Evolutionary conservation across 2,329 filamentous ascomycete genomes (phyloP).

Genomic region (Verticillium nubilum): DNA sequence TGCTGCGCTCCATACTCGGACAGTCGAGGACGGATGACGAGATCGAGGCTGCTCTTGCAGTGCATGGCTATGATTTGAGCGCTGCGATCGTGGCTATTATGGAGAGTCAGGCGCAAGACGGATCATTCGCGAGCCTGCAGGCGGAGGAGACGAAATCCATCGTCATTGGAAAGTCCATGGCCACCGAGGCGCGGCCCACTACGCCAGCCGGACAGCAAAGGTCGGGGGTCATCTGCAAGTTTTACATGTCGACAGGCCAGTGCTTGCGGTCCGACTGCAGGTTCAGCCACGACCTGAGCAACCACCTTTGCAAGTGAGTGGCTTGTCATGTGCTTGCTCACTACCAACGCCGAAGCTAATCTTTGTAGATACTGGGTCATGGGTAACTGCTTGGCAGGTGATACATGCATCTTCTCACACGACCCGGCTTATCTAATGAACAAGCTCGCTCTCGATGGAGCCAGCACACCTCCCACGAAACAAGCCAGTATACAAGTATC

Average conservation of each 20-base stretch:
- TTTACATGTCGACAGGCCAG: conserved; percentile 91
- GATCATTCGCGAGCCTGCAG: conserved; percentile 24
- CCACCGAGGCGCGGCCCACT: conserved; percentile 64
- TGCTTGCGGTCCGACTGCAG: conserved; percentile 93
- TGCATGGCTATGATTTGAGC: conserved; percentile 88
- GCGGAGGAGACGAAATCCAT: conserved; percentile 58
- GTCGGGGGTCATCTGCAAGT: conserved; percentile 91
- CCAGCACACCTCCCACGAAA: conserved; percentile 57
- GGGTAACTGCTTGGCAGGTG: conserved; percentile 89
- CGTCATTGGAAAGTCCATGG: conserved; percentile 86
- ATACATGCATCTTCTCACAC: conserved; percentile 95
- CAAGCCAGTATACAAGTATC: conserved; percentile 71
- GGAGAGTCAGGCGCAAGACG: conserved; percentile 55
- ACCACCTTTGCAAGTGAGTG: conserved; percentile 95
- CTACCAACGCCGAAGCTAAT: neutral
- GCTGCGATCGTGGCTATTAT: conserved; percentile 87
- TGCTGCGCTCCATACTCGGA: conserved; percentile 89
- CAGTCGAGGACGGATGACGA: conserved; percentile 89
- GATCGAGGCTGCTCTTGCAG: conserved; percentile 83
- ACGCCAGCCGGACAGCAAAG: conserved; percentile 75
- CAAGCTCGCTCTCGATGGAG: conserved; percentile 69
- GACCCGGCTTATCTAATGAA: conserved; percentile 84
- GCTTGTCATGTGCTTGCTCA: neutral
- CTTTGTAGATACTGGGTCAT: conserved; percentile 80
- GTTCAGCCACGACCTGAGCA: conserved; percentile 94